Conservation (phyloP, 2,329 filamentous ascomycete species). For the Herpotrichia juniperi region DNA sequence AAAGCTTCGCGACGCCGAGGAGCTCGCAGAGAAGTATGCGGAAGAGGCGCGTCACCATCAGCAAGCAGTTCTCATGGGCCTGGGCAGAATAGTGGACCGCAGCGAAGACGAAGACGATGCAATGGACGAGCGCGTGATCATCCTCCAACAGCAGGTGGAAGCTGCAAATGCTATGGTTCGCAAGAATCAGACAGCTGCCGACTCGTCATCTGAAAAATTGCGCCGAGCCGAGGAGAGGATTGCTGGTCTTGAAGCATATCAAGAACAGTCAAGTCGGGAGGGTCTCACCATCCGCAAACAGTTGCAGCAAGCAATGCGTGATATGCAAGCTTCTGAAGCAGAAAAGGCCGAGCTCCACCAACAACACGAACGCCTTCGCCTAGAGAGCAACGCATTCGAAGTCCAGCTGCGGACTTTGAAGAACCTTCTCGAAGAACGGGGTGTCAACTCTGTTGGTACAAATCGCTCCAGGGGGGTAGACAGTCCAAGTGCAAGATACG, state of each 20-base stretch:
- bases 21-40: conserved; percentile 84
- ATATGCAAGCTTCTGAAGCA: conserved; percentile 80
- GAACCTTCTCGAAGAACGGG: conserved; percentile 87
- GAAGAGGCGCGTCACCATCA: conserved; percentile 87
- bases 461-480: conserved; percentile 74
- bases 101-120: conserved; percentile 57
- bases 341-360: conserved; percentile 83
- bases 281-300: conserved; percentile 88
- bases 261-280: conserved; percentile 95
- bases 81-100: conserved; percentile 72
- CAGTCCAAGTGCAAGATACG: conserved; percentile 75
- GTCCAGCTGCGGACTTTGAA: conserved; percentile 94
- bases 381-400: conserved; percentile 90
- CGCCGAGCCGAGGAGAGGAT: conserved; percentile 95
- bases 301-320: conserved; percentile 81
- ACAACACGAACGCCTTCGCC: conserved; percentile 81
- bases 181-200: conserved; percentile 88
- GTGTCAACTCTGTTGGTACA: conserved; percentile 77
- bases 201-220: conserved; percentile 84
- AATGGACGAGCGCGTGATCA: conserved; percentile 69
- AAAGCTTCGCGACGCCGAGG: conserved; percentile 82
- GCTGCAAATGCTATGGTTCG: conserved; percentile 80
- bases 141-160: conserved; percentile 80
- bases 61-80: conserved; percentile 78
- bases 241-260: conserved; percentile 93